Evolutionary conservation across 306 rosid genomes (phyloP), one percentile per base, ranked within the genome.

Genomic region (Dalbergia cochinchinensis): DNA sequence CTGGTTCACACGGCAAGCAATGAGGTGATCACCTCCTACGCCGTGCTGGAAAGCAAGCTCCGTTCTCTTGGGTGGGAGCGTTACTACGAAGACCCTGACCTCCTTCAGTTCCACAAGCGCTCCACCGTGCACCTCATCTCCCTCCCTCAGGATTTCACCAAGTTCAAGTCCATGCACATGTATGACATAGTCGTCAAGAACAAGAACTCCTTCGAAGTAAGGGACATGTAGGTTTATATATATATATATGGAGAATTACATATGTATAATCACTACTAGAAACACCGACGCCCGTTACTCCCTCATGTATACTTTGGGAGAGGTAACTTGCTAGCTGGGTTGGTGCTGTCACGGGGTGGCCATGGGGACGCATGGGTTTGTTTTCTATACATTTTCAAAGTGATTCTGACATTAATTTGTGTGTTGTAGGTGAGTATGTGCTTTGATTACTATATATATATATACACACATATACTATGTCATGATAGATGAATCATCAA

Each of bases 141-240:
- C 8, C 96, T 96, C 12, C 99, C 98, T 0, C 81, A 73, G 54
- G 99, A 96, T 45, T 96, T 96, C 85, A 78, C 34, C 86, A 88
- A 53, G 81, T 87, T 96, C 87, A 96, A 86, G 87, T 83, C 96
- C 89, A 88, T 93, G 92, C 98, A 93, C 84, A 96, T 96, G 99
- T 96, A 78, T 39, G 99, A 96, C 79, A 90, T 96, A 54, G 99
- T 96, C 22, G 98, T 96, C 55, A 96, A 96, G 81, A 96, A 96
- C 80, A 93, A 88, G 31, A 85, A 89, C 86, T 26, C 75, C 69
- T 96, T 96, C 26, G 88, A 96, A 86, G 98, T 96, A 55, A 83
- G 90, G 50, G 99, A 96, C 74, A 80, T 83, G 86, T 7, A 42
- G 47, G 57, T 14, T 13, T 15, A 13, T 20, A 20, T 20, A 20